Evolutionary conservation across 108 stramenopile species (phyloP).

Genomic region (Nitzschia palea): DNA sequence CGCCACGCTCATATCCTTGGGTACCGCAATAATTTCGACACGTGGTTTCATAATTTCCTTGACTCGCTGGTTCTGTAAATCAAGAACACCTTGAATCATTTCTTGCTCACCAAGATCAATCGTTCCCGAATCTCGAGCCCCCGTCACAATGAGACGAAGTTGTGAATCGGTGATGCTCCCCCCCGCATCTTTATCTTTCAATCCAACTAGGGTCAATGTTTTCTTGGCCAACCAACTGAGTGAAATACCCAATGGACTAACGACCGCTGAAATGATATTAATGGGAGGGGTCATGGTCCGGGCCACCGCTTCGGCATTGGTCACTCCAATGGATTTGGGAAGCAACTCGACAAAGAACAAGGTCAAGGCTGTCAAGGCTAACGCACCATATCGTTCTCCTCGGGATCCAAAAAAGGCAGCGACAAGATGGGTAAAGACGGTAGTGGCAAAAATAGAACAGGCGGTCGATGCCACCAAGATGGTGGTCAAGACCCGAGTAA

Average conservation of each 20-base stretch:
- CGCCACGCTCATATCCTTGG: constrained; percentile 76
- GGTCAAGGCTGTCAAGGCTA: constrained; percentile 86
- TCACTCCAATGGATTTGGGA: constrained; percentile 94
- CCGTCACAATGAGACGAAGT: constrained; percentile 92
- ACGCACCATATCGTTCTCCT: constrained; percentile 87
- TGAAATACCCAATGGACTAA: constrained; percentile 87
- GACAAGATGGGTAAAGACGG: constrained; percentile 85
- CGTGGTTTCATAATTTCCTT: constrained; percentile 95
- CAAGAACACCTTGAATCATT: constrained; percentile 97
- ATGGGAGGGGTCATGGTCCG: constrained; percentile 90
- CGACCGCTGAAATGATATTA: constrained; percentile 72
- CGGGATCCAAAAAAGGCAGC: constrained; percentile 72
- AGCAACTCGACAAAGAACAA: constrained; percentile 95
- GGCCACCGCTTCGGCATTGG: constrained; percentile 92
- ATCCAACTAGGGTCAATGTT: constrained; percentile 73
- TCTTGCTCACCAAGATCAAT: constrained; percentile 95
- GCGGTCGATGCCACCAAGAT: constrained; percentile 93
- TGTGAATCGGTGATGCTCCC: constrained; percentile 90
- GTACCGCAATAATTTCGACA: constrained; percentile 93
- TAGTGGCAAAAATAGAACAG: constrained; percentile 82
- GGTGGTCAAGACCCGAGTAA: constrained; percentile 93
- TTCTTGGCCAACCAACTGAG: constrained; percentile 83
- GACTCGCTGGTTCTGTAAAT: constrained; percentile 88
- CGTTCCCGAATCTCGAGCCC: constrained; percentile 91
- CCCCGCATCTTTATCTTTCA: constrained; percentile 68